phyloP scores from a whole-genome alignment of 352 stramenopile genomes.

The Phytophthora fragariaefolia region DNA sequence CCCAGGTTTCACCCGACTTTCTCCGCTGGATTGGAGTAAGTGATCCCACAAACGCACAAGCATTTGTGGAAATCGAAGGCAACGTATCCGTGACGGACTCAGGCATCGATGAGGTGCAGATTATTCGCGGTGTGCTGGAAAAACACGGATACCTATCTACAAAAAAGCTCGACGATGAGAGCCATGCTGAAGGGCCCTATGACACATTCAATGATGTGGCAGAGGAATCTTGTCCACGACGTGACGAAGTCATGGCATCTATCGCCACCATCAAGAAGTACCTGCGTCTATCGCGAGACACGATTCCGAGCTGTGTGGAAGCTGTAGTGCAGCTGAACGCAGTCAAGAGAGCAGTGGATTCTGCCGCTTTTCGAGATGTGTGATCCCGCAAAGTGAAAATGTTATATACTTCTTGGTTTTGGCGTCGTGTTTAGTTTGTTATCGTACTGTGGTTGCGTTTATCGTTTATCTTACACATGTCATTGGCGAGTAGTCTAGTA shows the following conservation, averaged over 20 bases:
- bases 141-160: constrained; percentile 81
- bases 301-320: constrained; percentile 59
- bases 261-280: constrained; percentile 80
- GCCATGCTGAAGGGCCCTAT: constrained; percentile 48
- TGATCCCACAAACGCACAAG: constrained; percentile 61
- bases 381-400: constrained; percentile 26
- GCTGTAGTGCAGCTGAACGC: constrained; percentile 78
- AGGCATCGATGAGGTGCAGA: constrained; percentile 83
- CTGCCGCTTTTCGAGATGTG: constrained; percentile 41
- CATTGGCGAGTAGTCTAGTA: constrained; percentile 29
- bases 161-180: constrained; percentile 67
- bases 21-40: constrained; percentile 73
- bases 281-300: constrained; percentile 63
- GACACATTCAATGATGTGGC: constrained; percentile 60
- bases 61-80: constrained; percentile 76
- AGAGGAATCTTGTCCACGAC: constrained; percentile 56
- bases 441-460: constrained; percentile 17
- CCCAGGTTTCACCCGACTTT: constrained; percentile 70
- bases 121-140: constrained; percentile 82
- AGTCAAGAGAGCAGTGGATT: constrained; percentile 58
- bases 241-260: constrained; percentile 62
- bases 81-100: constrained; percentile 80
- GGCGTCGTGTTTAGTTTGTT: constrained; percentile 17
- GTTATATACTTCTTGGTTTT: constrained; percentile 18
- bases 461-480: constrained; percentile 32